Evolutionary conservation across 1,284 basidiomycete genomes (phyloP).

Genomic region (Trichosporon coremiiforme): DNA sequence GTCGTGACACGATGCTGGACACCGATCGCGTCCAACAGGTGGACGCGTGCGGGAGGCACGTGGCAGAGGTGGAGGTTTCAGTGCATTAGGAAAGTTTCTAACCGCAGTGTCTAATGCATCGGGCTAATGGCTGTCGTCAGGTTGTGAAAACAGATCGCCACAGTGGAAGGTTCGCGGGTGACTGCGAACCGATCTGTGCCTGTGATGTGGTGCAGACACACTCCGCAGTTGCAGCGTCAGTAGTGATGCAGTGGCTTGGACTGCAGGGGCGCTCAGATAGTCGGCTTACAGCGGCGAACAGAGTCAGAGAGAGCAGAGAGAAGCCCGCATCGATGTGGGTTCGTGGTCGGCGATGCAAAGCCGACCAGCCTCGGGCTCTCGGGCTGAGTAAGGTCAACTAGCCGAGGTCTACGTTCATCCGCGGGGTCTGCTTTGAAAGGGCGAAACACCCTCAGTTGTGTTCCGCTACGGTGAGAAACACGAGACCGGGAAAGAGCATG

Average conservation of each 20-base stretch:
- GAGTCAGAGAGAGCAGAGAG: not conserved
- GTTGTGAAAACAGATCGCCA: not conserved
- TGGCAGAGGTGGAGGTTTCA: constrained; percentile 13
- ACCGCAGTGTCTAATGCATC: not conserved
- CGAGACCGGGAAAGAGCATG: not conserved
- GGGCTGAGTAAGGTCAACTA: constrained; percentile 13
- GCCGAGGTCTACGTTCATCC: constrained; percentile 2
- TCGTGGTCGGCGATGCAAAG: not conserved
- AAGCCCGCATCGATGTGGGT: not conserved
- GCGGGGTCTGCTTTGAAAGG: not conserved
- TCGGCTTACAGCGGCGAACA: not conserved
- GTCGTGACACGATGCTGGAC: constrained; percentile 19
- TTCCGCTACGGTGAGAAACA: not conserved
- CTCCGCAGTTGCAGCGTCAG: not conserved
- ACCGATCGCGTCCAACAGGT: constrained; percentile 9
- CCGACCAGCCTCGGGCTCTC: constrained; percentile 14
- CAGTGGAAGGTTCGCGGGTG: not conserved
- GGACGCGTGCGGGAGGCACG: constrained; percentile 13
- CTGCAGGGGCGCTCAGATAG: too few species aligned
- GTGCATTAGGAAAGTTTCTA: not conserved
- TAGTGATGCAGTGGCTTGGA: not conserved
- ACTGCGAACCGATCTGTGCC: not conserved
- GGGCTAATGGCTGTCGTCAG: not conserved
- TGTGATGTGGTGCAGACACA: not conserved
- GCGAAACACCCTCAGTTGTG: not conserved